Conservation (phyloP, 768 basidiomycete genomes). For the Leccinum boreale region DNA sequence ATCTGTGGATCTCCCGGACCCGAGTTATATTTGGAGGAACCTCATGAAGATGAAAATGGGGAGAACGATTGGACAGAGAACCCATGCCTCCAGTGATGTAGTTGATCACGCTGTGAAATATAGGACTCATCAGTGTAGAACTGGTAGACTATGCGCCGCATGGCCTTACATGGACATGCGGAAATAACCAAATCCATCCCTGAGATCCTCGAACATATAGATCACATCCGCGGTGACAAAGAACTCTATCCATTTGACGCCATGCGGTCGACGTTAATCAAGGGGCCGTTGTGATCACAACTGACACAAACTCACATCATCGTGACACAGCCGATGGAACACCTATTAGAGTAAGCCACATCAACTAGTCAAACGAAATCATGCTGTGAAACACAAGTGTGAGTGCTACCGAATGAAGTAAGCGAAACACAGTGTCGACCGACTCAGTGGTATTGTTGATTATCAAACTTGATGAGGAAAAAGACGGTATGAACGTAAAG, state of each 20-base stretch:
- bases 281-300: background rate
- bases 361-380: conserved; percentile 96
- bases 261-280: conserved; percentile 29
- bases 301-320: conserved; percentile 56
- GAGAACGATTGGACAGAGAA: conserved; percentile 80
- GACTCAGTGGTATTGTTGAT: conserved; percentile 89
- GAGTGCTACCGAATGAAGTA: background rate
- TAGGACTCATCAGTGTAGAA: conserved; percentile 6
- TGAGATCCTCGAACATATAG: conserved; percentile 98
- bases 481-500: conserved; percentile 97
- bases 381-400: conserved; percentile 47
- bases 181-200: conserved; percentile 97
- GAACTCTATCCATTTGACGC: conserved; percentile 94
- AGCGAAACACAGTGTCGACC: background rate
- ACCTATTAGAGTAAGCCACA: conserved; percentile 93
- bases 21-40: conserved; percentile 93
- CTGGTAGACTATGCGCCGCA: background rate
- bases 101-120: conserved; percentile 70
- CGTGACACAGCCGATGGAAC: conserved; percentile 84
- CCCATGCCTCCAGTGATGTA: conserved; percentile 85
- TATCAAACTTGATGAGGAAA: conserved; percentile 93
- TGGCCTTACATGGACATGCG: conserved; percentile 80
- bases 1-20: conserved; percentile 98
- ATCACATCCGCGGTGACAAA: conserved; percentile 93
- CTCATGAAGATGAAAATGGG: conserved; percentile 92